Conservation (phyloP, 441 rosid genomes). For the Erodium moschatum region DNA sequence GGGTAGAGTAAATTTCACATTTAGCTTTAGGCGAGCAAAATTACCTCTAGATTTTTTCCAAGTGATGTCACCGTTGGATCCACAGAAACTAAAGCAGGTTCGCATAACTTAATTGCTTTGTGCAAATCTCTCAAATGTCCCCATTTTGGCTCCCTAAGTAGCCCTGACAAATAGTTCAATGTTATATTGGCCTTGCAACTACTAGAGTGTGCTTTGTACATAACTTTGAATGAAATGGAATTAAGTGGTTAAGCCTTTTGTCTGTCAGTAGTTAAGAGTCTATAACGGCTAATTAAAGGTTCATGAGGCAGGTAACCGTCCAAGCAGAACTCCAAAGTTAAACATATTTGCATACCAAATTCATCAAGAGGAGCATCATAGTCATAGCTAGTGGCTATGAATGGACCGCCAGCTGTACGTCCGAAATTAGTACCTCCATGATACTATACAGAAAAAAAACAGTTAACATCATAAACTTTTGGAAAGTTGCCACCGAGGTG, state of each 20-base stretch:
- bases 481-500: background rate
- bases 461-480: background rate
- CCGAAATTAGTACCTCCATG: constrained; percentile 98
- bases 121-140: constrained; percentile 95
- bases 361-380: constrained; percentile 95
- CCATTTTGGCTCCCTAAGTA: constrained; percentile 83
- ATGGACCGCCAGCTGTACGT: constrained; percentile 91
- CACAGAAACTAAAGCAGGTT: constrained; percentile 61
- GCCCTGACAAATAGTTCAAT: constrained; percentile 33
- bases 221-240: background rate
- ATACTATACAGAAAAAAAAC: constrained; percentile 36
- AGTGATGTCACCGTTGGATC: constrained; percentile 73
- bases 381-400: constrained; percentile 89
- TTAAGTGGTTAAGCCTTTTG: constrained; percentile 2
- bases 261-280: background rate
- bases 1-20: background rate
- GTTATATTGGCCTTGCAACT: constrained; percentile 1
- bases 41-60: constrained; percentile 69
- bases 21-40: constrained; percentile 3
- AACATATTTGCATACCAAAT: constrained; percentile 48
- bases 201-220: background rate
- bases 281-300: background rate
- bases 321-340: background rate
- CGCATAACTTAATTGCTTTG: constrained; percentile 81
- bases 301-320: background rate